A percentile compares a stretch with the other conserved stretches of the same genome.
These are phyloP conservation scores for Termitomyces sp. DNA, from an alignment of 1,284 basidiomycete genomes.

Conservation along the genomic window DNA sequence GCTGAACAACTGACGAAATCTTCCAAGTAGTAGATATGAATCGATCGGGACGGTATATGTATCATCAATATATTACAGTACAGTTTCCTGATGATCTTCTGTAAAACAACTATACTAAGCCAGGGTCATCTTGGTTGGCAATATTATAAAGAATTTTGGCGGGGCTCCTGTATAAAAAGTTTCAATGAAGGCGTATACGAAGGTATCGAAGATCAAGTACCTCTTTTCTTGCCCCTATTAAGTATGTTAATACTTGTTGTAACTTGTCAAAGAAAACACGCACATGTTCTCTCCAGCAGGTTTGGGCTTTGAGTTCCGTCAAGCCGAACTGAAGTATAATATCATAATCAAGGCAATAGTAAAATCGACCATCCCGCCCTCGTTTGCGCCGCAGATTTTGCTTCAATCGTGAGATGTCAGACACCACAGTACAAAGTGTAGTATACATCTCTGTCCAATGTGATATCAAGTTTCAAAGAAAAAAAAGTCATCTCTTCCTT, in stretches of 20 bases:
- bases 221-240: constrained; percentile 1
- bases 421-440: constrained; percentile 38
- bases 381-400: neutral
- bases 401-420: constrained; percentile 20
- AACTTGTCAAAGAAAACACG: neutral
- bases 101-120: neutral
- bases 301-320: constrained; percentile 25
- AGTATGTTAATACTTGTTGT: neutral
- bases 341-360: constrained; percentile 19
- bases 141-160: neutral
- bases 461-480: neutral
- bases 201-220: neutral
- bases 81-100: neutral
- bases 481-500: neutral
- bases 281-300: constrained; percentile 35
- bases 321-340: constrained; percentile 25
- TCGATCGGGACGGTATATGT: neutral
- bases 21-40: neutral
- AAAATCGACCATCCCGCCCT: constrained; percentile 1
- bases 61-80: neutral
- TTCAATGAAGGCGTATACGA: neutral
- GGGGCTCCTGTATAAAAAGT: neutral
- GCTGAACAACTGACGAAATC: neutral
- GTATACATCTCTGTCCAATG: constrained; percentile 33
- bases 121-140: neutral